These are phyloP conservation scores for Tetradesmus lagerheimii DNA, from an alignment of 139 green algal species.

Conservation along the genomic window DNA sequence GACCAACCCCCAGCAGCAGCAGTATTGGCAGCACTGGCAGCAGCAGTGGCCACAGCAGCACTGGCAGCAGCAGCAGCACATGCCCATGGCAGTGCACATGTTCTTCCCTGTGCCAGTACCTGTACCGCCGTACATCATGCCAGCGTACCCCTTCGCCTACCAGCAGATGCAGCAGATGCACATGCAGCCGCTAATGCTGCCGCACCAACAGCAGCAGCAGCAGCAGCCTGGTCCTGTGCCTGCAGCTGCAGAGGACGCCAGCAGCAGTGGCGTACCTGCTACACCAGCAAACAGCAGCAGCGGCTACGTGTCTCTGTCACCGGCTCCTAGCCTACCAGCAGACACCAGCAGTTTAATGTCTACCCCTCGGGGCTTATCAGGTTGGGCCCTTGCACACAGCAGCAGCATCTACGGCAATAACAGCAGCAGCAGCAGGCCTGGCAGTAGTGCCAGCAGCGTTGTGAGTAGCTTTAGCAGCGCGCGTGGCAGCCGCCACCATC, in stretches of 20 bases:
- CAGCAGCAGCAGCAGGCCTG: slow-evolving; percentile 34
- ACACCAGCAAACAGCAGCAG: background rate
- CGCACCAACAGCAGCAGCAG: slow-evolving; percentile 17
- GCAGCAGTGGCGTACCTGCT: background rate
- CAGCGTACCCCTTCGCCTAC: slow-evolving; percentile 16
- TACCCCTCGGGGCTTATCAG: background rate
- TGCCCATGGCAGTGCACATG: slow-evolving; percentile 25
- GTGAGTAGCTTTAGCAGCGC: background rate
- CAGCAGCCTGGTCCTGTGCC: background rate
- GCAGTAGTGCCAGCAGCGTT: slow-evolving; percentile 37
- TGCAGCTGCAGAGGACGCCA: slow-evolving; percentile 12
- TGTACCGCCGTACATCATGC: slow-evolving; percentile 21
- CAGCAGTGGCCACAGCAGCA: slow-evolving; percentile 1
- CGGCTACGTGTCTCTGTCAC: background rate
- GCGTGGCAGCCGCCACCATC: background rate
- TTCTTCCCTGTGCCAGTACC: slow-evolving; percentile 37
- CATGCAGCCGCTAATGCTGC: background rate
- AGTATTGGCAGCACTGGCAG: slow-evolving; percentile 16
- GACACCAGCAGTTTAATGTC: slow-evolving; percentile 30
- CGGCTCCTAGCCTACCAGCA: background rate
- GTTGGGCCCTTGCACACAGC: background rate
- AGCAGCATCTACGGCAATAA: background rate
- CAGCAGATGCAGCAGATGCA: slow-evolving; percentile 30
- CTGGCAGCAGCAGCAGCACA: slow-evolving; percentile 21
- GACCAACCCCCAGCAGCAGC: background rate